Base-by-base conservation (phyloP, 1,284 basidiomycete species). In the Exobasidium cylindrosporum region DNA sequence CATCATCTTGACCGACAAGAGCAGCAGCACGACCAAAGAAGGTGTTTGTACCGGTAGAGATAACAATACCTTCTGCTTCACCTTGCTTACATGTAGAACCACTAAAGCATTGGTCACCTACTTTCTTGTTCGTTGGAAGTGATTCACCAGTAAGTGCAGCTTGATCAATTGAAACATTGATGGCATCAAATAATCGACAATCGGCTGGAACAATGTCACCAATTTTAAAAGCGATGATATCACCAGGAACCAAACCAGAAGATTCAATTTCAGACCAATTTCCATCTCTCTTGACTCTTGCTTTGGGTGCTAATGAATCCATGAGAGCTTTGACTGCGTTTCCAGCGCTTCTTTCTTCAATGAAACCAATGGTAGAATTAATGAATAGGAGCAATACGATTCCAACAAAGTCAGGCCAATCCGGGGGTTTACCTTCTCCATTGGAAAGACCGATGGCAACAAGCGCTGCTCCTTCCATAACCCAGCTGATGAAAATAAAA, bases 301-400 rank as follows among this genome's bases (percentile, higher is more conserved):
- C 94, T 84, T 97, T 97, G 81, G 93, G 95, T 23, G 95, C 94
- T 69, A 97, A 89, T 17, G 94, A 97, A 81, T 97, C 94, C 94
- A 97, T 97, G 72, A 97, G 89, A 13, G 93, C 93, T 84, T 96
- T 97, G 84, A 97, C 94, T 44, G 94, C 94, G 82, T 97, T 96
- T 83, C 94, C 94, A 57, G 94, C 94, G 78, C 92, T 92, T 65
- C 88, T 87, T 83, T 97, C 95, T 83, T 97, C 94, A 84, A 96
- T 91, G 87, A 93, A 97, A 86, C 95, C 94, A 78, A 97, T 97
- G 58, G 87, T 85, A 10, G 94, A 96, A 87, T 97, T 97, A 87
- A 94, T 85, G 82, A 97, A 84, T 44, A 97, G 84, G 23, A 97
- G 86, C 61, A 92, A 84, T 75, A 96, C 84, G 83, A 97, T 97